Evolutionary conservation across 2,329 filamentous ascomycete genomes (phyloP), one percentile per base, ranked within the genome.

Genomic region (Penicillium sp.): DNA sequence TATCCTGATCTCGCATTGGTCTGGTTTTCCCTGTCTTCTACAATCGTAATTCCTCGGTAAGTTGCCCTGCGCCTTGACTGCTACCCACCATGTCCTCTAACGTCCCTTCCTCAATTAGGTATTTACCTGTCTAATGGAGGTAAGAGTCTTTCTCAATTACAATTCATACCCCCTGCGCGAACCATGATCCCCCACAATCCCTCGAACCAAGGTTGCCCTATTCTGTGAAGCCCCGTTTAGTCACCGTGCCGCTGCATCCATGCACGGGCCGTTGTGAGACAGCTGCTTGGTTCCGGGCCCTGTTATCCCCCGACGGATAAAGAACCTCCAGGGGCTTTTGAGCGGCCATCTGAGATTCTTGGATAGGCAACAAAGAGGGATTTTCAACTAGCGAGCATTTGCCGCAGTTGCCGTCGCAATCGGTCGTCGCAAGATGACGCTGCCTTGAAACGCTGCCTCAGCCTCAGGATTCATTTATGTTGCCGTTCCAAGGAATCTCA

Each of bases 181-280:
- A 14, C 18, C 36, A 11, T 13, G n/a, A 18, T 16, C 14, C 11
- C 18, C n/a, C 38, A 45, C 31, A 32, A 34, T 50, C 2, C 40
- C 18, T 32, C n/a, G 29, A 50, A 27, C 8, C 16, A 36, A 27
- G 43, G 40, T 45, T 47, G 45, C 43, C 13, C 36, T 38, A 43
- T 61, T n/a, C 21, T 38, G 47, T 43, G 48, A 47, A 46, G 47
- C 22, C 40, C 40, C 49, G 46, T 44, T 46, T 56, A 49, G 38
- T 42, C 40, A 40, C 54, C 47, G 46, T 52, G 32, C 47, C 36
- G 42, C 52, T 45, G 42, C 52, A 40, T 49, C 45, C 29, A 47
- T 47, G 55, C 54, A 55, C 58, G 48, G 52, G 52, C 56, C 52
- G 42, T 48, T 58, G 61, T 63, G 51, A 62, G 57, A 61, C 59